Evolutionary conservation across 495 filamentous ascomycete species (phyloP).

Genomic region (Extremus antarcticus): DNA sequence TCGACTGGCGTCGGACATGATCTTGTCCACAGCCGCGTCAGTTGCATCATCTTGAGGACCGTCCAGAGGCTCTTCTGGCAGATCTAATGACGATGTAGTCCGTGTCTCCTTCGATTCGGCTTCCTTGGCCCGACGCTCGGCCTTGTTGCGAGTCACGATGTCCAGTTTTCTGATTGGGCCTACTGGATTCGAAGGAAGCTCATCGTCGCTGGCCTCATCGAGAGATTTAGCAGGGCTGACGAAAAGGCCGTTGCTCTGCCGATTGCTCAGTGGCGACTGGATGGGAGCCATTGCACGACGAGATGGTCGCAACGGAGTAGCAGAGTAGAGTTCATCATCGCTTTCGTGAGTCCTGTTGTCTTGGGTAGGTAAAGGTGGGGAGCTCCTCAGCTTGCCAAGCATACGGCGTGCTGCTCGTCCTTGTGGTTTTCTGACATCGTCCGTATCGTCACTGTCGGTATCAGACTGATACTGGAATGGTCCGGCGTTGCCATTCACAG

Average conservation of each 20-base stretch:
- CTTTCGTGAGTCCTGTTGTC: not conserved
- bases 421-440: constrained; percentile 8
- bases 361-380: not conserved
- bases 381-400: not conserved
- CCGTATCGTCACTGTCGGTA: not conserved
- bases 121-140: constrained; percentile 17
- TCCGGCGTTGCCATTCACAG: not conserved
- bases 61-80: constrained; percentile 40
- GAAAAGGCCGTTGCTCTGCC: constrained; percentile 9
- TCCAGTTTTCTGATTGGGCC: constrained; percentile 16
- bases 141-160: constrained; percentile 21
- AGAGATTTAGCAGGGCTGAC: constrained; percentile 16
- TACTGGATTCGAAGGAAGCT: constrained; percentile 8
- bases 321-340: constrained; percentile 17
- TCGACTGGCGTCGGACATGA: constrained; percentile 33
- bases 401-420: constrained; percentile 13
- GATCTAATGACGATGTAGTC: constrained; percentile 9
- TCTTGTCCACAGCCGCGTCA: constrained; percentile 39
- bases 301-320: constrained; percentile 4
- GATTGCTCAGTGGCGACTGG: constrained; percentile 1
- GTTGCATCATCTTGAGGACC: constrained; percentile 43
- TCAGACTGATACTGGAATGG: not conserved
- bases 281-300: not conserved
- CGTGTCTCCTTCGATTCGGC: constrained; percentile 3
- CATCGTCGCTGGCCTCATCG: constrained; percentile 5